These are phyloP conservation scores for Mycena vitilis DNA, from an alignment of 768 basidiomycete genomes.

Conservation along the genomic window DNA sequence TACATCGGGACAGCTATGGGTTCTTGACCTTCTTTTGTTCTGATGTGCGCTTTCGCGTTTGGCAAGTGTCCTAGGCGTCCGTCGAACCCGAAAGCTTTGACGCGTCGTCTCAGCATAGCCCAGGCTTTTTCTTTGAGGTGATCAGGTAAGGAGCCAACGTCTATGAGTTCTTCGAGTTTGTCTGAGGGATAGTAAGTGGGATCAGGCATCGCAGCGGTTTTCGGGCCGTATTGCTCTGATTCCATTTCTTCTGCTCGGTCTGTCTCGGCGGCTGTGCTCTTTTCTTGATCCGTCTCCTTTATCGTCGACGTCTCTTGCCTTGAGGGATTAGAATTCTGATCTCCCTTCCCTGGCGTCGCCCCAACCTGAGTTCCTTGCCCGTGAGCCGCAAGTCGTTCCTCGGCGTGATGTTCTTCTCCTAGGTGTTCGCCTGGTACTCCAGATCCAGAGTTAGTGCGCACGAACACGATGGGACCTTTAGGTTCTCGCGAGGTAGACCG, in stretches of 20 bases:
- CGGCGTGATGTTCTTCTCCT: too few species aligned
- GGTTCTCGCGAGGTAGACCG: too few species aligned
- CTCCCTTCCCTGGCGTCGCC: too few species aligned
- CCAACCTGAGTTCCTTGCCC: too few species aligned
- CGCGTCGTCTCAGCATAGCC: not conserved
- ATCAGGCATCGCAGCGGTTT: conserved; percentile 5
- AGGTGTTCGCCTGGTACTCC: too few species aligned
- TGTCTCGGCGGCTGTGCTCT: too few species aligned
- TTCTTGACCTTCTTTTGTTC: not conserved
- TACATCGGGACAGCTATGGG: conserved; percentile 20
- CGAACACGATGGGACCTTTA: too few species aligned
- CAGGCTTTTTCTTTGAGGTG: not conserved
- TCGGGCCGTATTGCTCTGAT: conserved; percentile 3
- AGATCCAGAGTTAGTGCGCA: too few species aligned
- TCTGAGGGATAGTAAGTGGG: not conserved
- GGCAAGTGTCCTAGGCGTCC: not conserved
- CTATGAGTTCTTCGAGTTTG: not conserved
- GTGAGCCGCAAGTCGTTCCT: too few species aligned
- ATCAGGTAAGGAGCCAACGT: not conserved
- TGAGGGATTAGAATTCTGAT: too few species aligned
- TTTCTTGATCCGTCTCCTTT: too few species aligned
- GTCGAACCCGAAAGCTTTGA: conserved; percentile 2
- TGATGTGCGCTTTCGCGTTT: not conserved
- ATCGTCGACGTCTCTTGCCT: too few species aligned
- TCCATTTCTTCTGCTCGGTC: not conserved